Evolutionary conservation across 148 eudicot genomes (phyloP), one percentile per base, ranked within the genome.

Genomic region (Cornus controversa): DNA sequence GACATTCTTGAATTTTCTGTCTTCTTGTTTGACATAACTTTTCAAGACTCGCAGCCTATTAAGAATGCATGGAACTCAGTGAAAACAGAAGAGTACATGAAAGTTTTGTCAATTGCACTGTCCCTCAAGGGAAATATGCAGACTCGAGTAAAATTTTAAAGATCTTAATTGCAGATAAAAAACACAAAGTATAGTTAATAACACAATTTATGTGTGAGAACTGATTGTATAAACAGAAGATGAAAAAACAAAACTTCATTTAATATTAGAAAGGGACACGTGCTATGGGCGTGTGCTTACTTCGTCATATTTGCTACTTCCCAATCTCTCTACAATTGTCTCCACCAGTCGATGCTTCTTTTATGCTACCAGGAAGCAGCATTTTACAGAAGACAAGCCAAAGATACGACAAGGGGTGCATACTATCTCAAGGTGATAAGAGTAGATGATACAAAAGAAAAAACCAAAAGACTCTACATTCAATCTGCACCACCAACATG

Each of bases 31-130:
- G 67, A 72, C 81, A 84, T 22, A 81, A 70, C 70, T 71, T 81
- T 75, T 84, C 73, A 77, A 84, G 84, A 78, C 58, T 75, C 68
- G 75, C 87, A 65, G 34, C 87, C 87, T 84, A 60, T 66, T n/a
- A 69, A 47, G 50, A 20, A 26, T 27, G 25, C 13, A 53, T 18
- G 71, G 16, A 67, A 69, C 60, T 60, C 31, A 75, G 50, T 67
- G 45, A 15, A 40, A 25, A 8, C 23, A 69, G 10, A 64, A 36
- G 8, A 25, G 27, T 18, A 25, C 23, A 26, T 14, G n/a, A 73
- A 73, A 6, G 7, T 36, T 50, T 65, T 45, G 36, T 36, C 69
- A 58, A 20, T 13, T 25, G 23, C 37, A 72, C 5, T 4, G 65
- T 27, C 15, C 18, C 5, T 14, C 25, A 60, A 67, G 28, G 37